Conservation (phyloP, 2,329 filamentous ascomycete genomes). For the Clonostachys rhizophaga region DNA sequence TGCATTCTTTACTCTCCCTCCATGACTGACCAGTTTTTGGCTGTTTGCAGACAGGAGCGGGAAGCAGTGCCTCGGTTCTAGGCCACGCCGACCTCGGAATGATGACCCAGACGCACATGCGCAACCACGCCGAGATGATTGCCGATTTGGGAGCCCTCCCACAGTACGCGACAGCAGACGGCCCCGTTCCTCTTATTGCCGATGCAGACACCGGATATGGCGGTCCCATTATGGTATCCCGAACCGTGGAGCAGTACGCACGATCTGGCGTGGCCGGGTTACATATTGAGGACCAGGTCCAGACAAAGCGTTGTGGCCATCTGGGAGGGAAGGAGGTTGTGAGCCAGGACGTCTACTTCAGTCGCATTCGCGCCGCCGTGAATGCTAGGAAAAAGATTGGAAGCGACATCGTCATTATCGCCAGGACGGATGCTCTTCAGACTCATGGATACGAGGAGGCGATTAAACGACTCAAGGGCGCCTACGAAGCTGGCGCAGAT, state of each 20-base stretch:
- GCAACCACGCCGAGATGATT: slow-evolving; percentile 59
- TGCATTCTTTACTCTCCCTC: too few species aligned
- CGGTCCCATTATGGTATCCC: slow-evolving; percentile 44
- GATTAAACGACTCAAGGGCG: slow-evolving; percentile 40
- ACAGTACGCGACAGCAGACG: slow-evolving; percentile 20
- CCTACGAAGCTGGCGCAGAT: slow-evolving; percentile 52
- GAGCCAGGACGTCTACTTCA: slow-evolving; percentile 37
- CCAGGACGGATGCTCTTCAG: slow-evolving; percentile 58
- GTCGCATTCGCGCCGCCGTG: slow-evolving; percentile 52
- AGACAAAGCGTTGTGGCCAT: slow-evolving; percentile 63
- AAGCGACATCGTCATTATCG: slow-evolving; percentile 59
- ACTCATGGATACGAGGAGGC: slow-evolving; percentile 52
- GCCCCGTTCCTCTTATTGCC: slow-evolving; percentile 52
- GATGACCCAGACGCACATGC: slow-evolving; percentile 59
- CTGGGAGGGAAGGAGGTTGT: slow-evolving; percentile 58
- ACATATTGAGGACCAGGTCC: slow-evolving; percentile 61
- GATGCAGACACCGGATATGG: slow-evolving; percentile 58
- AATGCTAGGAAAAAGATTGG: slow-evolving; percentile 38
- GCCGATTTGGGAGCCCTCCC: slow-evolving; percentile 35
- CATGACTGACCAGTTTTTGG: not conserved
- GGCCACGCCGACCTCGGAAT: slow-evolving; percentile 61
- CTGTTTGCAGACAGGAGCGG: slow-evolving; percentile 50
- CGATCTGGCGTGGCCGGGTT: slow-evolving; percentile 51
- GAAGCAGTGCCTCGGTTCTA: slow-evolving; percentile 54
- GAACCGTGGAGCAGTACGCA: slow-evolving; percentile 47